Evolutionary conservation across 345 rosid genomes (phyloP).

Genomic region (Orychophragmus violaceus): DNA sequence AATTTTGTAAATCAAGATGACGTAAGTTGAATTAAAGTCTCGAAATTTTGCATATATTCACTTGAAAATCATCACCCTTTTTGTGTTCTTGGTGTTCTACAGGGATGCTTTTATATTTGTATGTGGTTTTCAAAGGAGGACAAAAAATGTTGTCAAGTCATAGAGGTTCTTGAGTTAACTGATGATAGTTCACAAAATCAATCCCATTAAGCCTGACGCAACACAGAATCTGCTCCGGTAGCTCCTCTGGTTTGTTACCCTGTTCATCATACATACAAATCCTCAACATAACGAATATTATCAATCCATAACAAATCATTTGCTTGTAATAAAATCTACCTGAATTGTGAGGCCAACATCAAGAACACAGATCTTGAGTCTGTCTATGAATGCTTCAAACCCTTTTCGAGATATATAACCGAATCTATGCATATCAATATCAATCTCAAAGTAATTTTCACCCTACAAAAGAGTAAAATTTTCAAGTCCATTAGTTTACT

Average conservation of each 20-base stretch:
- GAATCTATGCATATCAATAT: slow-evolving; percentile 94
- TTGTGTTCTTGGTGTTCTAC: background rate
- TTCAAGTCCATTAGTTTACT: background rate
- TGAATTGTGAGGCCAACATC: slow-evolving; percentile 95
- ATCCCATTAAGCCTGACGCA: slow-evolving; percentile 69
- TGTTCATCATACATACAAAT: slow-evolving; percentile 32
- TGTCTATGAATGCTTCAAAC: slow-evolving; percentile 68
- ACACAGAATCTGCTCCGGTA: slow-evolving; percentile 87
- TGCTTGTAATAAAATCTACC: slow-evolving; percentile 33
- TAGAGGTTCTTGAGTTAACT: slow-evolving; percentile 45
- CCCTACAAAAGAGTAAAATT: slow-evolving; percentile 48
- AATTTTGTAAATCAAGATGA: too few species aligned
- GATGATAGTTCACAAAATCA: slow-evolving; percentile 64
- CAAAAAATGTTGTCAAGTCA: slow-evolving; percentile 24
- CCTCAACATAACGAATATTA: background rate
- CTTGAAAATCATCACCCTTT: slow-evolving; percentile 20
- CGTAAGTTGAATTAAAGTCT: background rate
- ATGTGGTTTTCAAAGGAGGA: background rate
- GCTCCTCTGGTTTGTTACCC: slow-evolving; percentile 85
- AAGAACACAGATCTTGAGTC: slow-evolving; percentile 63
- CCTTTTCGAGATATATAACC: slow-evolving; percentile 90
- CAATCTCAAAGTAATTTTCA: slow-evolving; percentile 81
- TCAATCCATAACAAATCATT: background rate
- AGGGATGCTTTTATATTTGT: slow-evolving; percentile 9
- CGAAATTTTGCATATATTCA: slow-evolving; percentile 13